phyloP scores from a whole-genome alignment of 371 early-diverging fungal species.

The Blakeslea trispora region DNA sequence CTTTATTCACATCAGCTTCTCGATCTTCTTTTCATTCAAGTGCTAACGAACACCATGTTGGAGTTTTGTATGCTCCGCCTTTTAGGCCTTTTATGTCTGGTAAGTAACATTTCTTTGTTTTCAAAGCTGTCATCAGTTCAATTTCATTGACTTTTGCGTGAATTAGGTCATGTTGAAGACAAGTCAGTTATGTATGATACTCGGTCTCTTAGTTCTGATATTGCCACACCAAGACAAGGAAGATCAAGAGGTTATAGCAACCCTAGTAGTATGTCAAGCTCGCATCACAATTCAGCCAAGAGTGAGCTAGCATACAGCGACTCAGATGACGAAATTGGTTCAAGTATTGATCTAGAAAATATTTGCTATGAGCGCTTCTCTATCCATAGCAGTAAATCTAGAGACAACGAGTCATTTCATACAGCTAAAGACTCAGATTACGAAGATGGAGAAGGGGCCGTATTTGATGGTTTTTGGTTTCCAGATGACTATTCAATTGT shows the following conservation, averaged over 20 bases:
- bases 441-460: slow-evolving; percentile 19
- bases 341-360: slow-evolving; percentile 7
- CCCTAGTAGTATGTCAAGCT: slow-evolving; percentile 18
- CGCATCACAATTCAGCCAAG: background rate
- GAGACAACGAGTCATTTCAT: slow-evolving; percentile 45
- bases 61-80: slow-evolving; percentile 63
- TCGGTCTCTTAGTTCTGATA: slow-evolving; percentile 4
- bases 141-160: background rate
- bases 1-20: too few relatives aligned
- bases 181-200: slow-evolving; percentile 18
- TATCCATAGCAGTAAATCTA: slow-evolving; percentile 26
- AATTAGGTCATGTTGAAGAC: slow-evolving; percentile 18
- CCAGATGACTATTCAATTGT: slow-evolving; percentile 7
- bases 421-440: slow-evolving; percentile 24
- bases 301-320: background rate
- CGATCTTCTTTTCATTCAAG: slow-evolving; percentile 26
- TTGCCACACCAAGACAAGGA: slow-evolving; percentile 1
- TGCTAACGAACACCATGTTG: slow-evolving; percentile 51
- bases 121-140: too few relatives aligned
- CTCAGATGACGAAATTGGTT: slow-evolving; percentile 7
- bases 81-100: slow-evolving; percentile 50
- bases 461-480: slow-evolving; percentile 4
- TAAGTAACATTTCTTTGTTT: too few relatives aligned
- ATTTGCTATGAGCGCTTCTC: slow-evolving; percentile 19
- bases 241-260: slow-evolving; percentile 16